phyloP scores from a whole-genome alignment of 176 grass and related monocot genomes.

The Chloris gayana region DNA sequence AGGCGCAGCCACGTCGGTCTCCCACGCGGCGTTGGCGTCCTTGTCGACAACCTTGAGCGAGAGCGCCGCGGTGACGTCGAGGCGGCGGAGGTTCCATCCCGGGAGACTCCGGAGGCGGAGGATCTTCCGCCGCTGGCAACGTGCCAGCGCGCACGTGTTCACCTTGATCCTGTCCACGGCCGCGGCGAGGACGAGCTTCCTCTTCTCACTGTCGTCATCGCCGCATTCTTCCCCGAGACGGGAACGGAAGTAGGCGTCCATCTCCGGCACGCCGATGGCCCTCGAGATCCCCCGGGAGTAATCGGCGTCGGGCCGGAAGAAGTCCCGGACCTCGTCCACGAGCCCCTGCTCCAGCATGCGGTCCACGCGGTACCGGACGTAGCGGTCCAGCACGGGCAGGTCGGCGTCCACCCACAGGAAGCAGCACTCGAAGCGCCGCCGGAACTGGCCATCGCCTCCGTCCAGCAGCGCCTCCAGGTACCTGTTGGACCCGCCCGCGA shows the following conservation, averaged over 20 bases:
- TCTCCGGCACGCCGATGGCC: conserved; percentile 54
- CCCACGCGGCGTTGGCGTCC: not conserved
- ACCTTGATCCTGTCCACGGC: conserved; percentile 49
- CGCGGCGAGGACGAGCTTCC: not conserved
- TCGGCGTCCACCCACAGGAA: conserved; percentile 32
- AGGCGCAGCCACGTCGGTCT: conserved; percentile 12
- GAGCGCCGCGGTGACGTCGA: conserved; percentile 52
- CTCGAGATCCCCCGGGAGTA: conserved; percentile 43
- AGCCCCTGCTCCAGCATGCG: conserved; percentile 31
- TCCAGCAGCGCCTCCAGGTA: conserved; percentile 31
- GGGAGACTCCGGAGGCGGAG: conserved; percentile 19
- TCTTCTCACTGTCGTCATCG: no score
- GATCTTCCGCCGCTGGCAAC: conserved; percentile 57
- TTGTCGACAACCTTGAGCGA: not conserved
- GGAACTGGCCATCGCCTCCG: not conserved
- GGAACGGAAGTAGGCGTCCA: conserved; percentile 48
- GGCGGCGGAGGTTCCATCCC: conserved; percentile 43
- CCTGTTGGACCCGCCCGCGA: conserved; percentile 34
- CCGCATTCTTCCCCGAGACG: not conserved
- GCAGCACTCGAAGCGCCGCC: conserved; percentile 11
- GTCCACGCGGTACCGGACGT: conserved; percentile 30
- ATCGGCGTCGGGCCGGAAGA: conserved; percentile 6
- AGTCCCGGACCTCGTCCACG: not conserved
- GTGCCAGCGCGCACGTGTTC: conserved; percentile 54
- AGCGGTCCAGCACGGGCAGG: not conserved